Evolutionary conservation across 345 rosid genomes (phyloP).

Genomic region (Ailanthus altissimus): DNA sequence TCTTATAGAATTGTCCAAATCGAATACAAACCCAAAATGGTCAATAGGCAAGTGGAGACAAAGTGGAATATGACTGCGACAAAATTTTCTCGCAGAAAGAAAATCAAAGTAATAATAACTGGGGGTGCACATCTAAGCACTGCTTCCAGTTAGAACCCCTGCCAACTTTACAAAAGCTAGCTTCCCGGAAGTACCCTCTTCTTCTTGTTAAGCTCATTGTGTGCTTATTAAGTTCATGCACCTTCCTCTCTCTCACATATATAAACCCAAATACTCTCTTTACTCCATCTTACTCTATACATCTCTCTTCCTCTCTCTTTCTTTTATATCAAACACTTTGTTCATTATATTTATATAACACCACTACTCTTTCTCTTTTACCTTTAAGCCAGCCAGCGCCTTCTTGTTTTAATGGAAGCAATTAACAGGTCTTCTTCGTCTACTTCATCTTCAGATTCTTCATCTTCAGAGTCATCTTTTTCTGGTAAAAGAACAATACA

Average conservation of each 20-base stretch:
- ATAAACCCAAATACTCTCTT: not conserved
- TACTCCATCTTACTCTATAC: not conserved
- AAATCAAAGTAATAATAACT: slow-evolving; percentile 16
- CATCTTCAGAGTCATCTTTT: slow-evolving; percentile 49
- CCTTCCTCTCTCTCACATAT: slow-evolving; percentile 14
- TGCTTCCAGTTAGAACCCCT: slow-evolving; percentile 21
- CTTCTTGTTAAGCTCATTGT: slow-evolving; percentile 8
- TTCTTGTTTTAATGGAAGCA: slow-evolving; percentile 34
- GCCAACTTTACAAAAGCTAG: slow-evolving; percentile 53
- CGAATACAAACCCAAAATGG: slow-evolving; percentile 25
- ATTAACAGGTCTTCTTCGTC: slow-evolving; percentile 41
- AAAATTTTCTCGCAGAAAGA: slow-evolving; percentile 18
- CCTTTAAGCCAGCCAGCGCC: not conserved
- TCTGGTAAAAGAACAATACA: slow-evolving; percentile 22
- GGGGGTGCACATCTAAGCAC: slow-evolving; percentile 18
- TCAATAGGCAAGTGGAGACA: slow-evolving; percentile 30
- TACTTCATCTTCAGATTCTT: slow-evolving; percentile 49
- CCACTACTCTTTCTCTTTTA: not conserved
- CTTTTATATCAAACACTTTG: not conserved
- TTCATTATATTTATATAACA: not conserved
- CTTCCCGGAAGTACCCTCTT: slow-evolving; percentile 49
- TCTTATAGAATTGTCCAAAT: not conserved
- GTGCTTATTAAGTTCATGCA: slow-evolving; percentile 37
- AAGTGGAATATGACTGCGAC: slow-evolving; percentile 16
- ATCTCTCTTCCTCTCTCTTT: not conserved